These are phyloP conservation scores for Paraphaeosphaeria sporulosa DNA, from an alignment of 2,329 filamentous ascomycete species.

Conservation along the genomic window DNA sequence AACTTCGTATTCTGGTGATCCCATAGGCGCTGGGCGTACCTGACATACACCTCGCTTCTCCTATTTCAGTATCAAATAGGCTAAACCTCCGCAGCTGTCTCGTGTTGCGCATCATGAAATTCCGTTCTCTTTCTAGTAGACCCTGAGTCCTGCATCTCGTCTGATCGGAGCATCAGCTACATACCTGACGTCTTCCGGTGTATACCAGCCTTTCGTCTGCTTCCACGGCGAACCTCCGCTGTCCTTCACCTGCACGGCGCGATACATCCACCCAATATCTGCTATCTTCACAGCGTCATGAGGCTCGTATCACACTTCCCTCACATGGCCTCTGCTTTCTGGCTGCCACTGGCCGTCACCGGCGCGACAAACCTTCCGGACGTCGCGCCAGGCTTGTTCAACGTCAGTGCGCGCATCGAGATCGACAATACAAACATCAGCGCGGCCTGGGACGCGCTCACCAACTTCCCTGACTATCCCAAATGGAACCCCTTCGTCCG, in stretches of 20 bases:
- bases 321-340: conserved; percentile 1
- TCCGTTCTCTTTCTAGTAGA: not conserved
- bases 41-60: not conserved
- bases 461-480: conserved; percentile 36
- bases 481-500: conserved; percentile 46
- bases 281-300: conserved; percentile 11
- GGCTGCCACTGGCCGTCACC: conserved; percentile 10
- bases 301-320: not conserved
- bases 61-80: conserved; percentile 7
- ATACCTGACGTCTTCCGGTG: not conserved
- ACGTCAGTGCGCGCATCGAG: conserved; percentile 33
- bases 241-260: not conserved
- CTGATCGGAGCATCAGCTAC: too few species aligned
- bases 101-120: not conserved
- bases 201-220: not conserved
- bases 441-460: conserved; percentile 37
- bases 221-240: not conserved
- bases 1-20: not conserved
- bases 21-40: not conserved
- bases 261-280: not conserved
- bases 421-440: conserved; percentile 29
- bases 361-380: conserved; percentile 36
- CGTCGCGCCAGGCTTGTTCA: conserved; percentile 37
- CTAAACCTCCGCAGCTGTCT: not conserved
- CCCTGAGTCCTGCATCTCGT: not conserved